These are phyloP conservation scores for Stachybotrys elegans DNA, from an alignment of 2,329 filamentous ascomycete species.

Conservation along the genomic window DNA sequence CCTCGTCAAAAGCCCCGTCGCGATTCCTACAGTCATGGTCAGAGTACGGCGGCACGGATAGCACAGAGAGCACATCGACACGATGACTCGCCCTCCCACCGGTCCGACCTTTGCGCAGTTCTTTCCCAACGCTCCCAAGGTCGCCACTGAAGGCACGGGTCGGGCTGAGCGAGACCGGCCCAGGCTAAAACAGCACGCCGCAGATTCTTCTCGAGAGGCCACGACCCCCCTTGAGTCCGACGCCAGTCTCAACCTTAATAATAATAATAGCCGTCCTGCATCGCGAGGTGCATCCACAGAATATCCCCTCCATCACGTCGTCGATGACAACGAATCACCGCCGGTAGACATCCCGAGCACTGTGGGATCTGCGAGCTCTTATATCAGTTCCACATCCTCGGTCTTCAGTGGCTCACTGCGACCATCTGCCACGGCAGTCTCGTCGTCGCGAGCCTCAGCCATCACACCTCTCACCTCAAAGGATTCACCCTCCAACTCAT, in stretches of 20 bases:
- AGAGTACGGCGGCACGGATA: constrained; percentile 48
- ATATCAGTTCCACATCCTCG: constrained; percentile 66
- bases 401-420: constrained; percentile 54
- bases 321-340: constrained; percentile 54
- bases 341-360: constrained; percentile 65
- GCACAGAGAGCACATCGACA: constrained; percentile 47
- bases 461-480: constrained; percentile 47
- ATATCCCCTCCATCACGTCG: constrained; percentile 19
- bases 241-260: constrained; percentile 7
- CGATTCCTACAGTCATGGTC: constrained; percentile 55
- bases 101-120: constrained; percentile 79
- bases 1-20: constrained; percentile 17
- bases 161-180: constrained; percentile 27
- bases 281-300: constrained; percentile 18
- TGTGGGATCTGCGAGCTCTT: constrained; percentile 67
- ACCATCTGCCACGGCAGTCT: constrained; percentile 34
- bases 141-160: constrained; percentile 42
- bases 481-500: constrained; percentile 47
- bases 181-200: constrained; percentile 17
- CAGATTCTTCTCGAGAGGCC: constrained; percentile 17
- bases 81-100: constrained; percentile 73
- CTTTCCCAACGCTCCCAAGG: constrained; percentile 72
- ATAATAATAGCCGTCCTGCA: constrained; percentile 14
- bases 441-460: constrained; percentile 36
- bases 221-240: constrained; percentile 17